phyloP scores from a whole-genome alignment of 192 early-diverging fungal species.

The Coemansia sp. region DNA sequence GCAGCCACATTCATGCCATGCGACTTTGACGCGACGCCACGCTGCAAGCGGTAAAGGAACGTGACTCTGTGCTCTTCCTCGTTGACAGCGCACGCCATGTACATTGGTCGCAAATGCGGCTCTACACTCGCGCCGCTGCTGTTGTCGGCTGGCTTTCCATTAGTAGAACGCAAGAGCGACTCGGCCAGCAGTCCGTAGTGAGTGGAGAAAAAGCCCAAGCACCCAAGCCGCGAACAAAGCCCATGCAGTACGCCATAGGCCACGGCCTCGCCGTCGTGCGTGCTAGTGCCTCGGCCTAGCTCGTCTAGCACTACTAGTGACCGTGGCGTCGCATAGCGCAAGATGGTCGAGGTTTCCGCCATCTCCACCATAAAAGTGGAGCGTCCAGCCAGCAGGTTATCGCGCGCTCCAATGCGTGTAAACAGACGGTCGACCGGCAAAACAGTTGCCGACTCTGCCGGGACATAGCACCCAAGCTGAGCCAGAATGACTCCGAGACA shows the following conservation, averaged over 20 bases:
- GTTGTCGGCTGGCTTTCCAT: background rate
- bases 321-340: constrained; percentile 83
- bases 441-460: constrained; percentile 70
- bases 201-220: constrained; percentile 92
- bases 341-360: constrained; percentile 87
- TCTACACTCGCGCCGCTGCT: constrained; percentile 31
- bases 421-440: constrained; percentile 92
- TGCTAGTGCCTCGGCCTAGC: constrained; percentile 94
- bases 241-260: constrained; percentile 88
- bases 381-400: constrained; percentile 91
- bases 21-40: constrained; percentile 86
- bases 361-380: constrained; percentile 98
- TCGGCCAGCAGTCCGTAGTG: constrained; percentile 92
- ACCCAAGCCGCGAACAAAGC: constrained; percentile 75
- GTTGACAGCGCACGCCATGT: constrained; percentile 83
- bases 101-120: constrained; percentile 76
- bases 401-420: constrained; percentile 96
- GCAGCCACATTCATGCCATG: constrained; percentile 98
- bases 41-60: constrained; percentile 88
- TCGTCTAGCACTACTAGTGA: constrained; percentile 97
- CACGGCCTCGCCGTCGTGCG: constrained; percentile 96
- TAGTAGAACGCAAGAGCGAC: constrained; percentile 61
- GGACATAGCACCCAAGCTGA: constrained; percentile 92
- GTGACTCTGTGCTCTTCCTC: constrained; percentile 83
- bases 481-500: constrained; percentile 96